A percentile compares a stretch with the other conserved stretches of the same genome.
Conservation (phyloP, 805 yeast species). For the Starmerella kuoi region DNA sequence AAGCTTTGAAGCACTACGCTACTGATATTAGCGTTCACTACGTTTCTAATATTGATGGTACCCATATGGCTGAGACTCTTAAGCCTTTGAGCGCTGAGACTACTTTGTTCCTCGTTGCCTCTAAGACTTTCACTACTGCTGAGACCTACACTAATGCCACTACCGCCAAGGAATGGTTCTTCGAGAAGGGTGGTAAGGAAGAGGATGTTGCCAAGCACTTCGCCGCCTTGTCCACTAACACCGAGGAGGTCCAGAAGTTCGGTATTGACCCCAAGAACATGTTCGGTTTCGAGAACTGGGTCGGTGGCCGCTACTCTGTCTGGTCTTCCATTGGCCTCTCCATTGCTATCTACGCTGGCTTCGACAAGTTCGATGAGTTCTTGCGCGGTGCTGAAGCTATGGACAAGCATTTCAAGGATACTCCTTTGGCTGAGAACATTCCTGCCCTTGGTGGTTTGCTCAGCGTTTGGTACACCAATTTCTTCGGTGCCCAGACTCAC, state of each 20-base stretch:
- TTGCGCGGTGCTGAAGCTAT: conserved; percentile 96
- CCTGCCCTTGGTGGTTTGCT: conserved; percentile 88
- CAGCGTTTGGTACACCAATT: conserved; percentile 97
- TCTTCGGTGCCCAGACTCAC: conserved; percentile 96
- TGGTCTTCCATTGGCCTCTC: conserved; percentile 99
- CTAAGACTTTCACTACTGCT: conserved; percentile 98
- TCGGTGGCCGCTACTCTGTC: conserved; percentile 99
- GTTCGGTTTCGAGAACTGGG: conserved; percentile 99
- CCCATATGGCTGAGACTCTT: conserved; percentile 86
- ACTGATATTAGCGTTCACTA: conserved; percentile 66
- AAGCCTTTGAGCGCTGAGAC: conserved; percentile 75
- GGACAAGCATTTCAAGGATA: conserved; percentile 73
- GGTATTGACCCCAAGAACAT: conserved; percentile 96
- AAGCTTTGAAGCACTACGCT: conserved; percentile 86
- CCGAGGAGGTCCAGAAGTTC: conserved; percentile 77
- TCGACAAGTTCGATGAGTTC: conserved; percentile 81
- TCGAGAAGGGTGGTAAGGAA: conserved; percentile 52
- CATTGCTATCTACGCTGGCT: conserved; percentile 90
- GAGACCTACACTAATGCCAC: conserved; percentile 95
- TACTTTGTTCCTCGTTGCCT: conserved; percentile 73
- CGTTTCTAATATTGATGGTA: conserved; percentile 97
- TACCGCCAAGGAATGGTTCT: conserved; percentile 91
- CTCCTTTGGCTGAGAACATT: conserved; percentile 84
- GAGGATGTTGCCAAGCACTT: conserved; percentile 89
- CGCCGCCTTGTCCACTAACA: conserved; percentile 92